These are phyloP conservation scores for Aspergillus sp. DNA, from an alignment of 2,329 filamentous ascomycete genomes.

Conservation along the genomic window DNA sequence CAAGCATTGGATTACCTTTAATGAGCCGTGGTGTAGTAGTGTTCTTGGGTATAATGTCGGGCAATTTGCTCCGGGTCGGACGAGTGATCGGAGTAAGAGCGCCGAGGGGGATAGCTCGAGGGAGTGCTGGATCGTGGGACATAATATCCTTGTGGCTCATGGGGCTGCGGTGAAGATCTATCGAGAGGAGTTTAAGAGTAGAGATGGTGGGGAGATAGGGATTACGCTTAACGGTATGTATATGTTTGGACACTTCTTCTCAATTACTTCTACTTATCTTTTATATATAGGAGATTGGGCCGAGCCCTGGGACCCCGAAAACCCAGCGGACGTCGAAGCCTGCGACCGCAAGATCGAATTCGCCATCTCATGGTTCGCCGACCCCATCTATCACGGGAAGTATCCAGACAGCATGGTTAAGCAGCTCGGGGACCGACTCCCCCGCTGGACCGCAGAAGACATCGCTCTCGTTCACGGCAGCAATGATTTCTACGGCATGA, in stretches of 20 bases:
- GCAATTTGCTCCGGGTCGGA: conserved; percentile 78
- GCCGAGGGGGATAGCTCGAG: conserved; percentile 70
- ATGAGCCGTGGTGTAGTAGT: conserved; percentile 84
- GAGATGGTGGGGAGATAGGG: conserved; percentile 74
- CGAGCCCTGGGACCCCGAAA: conserved; percentile 78
- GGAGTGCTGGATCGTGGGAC: conserved; percentile 81
- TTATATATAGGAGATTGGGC: conserved; percentile 66
- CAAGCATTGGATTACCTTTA: conserved; percentile 88
- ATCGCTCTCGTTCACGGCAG: conserved; percentile 74
- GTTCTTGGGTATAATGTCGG: conserved; percentile 79
- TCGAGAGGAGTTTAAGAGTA: conserved; percentile 76
- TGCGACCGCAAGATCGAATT: conserved; percentile 83
- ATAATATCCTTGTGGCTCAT: conserved; percentile 78
- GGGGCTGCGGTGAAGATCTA: conserved; percentile 79
- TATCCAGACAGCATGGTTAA: conserved; percentile 82
- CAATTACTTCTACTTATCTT: too few species aligned
- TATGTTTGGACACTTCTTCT: conserved; percentile 24
- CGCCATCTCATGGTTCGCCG: conserved; percentile 83
- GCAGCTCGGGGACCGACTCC: conserved; percentile 77
- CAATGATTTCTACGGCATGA: conserved; percentile 94
- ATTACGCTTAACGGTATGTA: conserved; percentile 77
- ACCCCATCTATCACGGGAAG: conserved; percentile 80
- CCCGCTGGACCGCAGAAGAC: conserved; percentile 73
- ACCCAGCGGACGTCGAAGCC: conserved; percentile 74
- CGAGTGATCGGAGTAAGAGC: conserved; percentile 72